Evolutionary conservation across 228 moss, liverwort and hornwort species (phyloP), one percentile per base, ranked within the genome.

Genomic region (Sphagnum fallax): DNA sequence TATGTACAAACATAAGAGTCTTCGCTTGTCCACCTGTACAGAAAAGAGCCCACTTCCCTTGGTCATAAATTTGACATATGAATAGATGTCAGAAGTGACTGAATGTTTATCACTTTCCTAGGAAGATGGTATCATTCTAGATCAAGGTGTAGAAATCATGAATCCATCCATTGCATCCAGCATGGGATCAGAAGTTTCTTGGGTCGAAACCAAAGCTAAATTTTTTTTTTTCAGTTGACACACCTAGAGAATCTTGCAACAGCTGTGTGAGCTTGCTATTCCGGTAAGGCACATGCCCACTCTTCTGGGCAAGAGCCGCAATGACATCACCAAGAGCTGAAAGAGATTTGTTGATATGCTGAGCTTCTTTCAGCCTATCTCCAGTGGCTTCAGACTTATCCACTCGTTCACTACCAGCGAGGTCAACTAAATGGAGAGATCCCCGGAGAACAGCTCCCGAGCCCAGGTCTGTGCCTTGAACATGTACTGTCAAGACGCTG

Each of bases 261-360:
- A 96, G 76, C 76, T 92, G 95, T 7, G 95, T 96, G 81, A 96
- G 84, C 67, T 96, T 96, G 86, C 95, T 96, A 74, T 92, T 96
- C 61, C 95, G 83, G 79, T 92, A 96, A 0, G 95, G 95, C 59
- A 96, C 92, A 72, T 96, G 95, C 6, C 84, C 81, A 68, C 84
- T 91, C 73, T 91, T 96, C 64, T 88, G 95, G 53, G 95, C 91
- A 65, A 96, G 82, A 10, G 95, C 91, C 50, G 90, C 82, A 51
- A 96, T 96, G 6, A 96, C 95, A 76, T 96, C 95, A 64, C 95
- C 95, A 60, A 96, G 76, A 65, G 95, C 95, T 53, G 95, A 96
- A 59, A 96, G 82, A 52, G 95, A 96, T 69, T 88, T 96, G 73
- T 96, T 96, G 79, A 96, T 96, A 62, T 96, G 92, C 66, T 92